Evolutionary conservation across 2,329 filamentous ascomycete species (phyloP).

Genomic region (Sclerotinia spermophila): DNA sequence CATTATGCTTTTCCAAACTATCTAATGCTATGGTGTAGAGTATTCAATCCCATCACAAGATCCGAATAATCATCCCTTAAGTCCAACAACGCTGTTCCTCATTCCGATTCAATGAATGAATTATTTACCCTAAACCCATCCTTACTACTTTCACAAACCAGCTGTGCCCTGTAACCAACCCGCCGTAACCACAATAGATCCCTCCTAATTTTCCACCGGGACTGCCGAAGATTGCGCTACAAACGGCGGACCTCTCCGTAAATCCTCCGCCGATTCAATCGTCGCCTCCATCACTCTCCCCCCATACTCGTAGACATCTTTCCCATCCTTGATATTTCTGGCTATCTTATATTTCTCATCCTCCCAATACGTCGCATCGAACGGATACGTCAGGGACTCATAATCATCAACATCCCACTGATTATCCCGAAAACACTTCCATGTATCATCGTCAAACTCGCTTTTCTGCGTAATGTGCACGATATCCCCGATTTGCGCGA

Average conservation of each 20-base stretch:
- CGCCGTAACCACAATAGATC: neutral
- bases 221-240: neutral
- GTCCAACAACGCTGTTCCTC: neutral
- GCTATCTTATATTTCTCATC: neutral
- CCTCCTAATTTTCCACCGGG: neutral
- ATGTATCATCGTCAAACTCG: neutral
- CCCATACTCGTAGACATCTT: neutral
- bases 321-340: no score
- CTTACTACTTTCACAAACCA: neutral
- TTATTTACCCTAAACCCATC: neutral
- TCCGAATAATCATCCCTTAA: no score
- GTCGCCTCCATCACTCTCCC: neutral
- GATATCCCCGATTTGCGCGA: neutral
- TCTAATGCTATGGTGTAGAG: neutral
- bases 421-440: neutral
- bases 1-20: neutral
- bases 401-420: neutral
- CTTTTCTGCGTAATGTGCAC: neutral
- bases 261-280: neutral
- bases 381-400: neutral
- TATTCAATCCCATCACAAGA: neutral
- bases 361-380: neutral
- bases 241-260: neutral
- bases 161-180: neutral
- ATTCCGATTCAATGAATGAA: neutral